Conservation (phyloP, 78 protist species). For the Tieghemostelium lacteum region DNA sequence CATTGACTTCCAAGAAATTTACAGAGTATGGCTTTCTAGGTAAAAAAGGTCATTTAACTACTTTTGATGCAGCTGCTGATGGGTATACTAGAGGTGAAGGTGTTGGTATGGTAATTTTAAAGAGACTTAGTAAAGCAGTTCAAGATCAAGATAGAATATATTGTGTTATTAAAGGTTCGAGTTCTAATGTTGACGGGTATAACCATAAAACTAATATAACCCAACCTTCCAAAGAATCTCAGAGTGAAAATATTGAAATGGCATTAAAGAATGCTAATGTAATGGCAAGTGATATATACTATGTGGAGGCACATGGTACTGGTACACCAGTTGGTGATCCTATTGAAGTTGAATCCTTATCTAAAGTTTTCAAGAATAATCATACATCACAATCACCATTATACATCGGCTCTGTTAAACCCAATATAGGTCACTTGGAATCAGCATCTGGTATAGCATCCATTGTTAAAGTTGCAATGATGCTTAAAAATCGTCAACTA, state of each 20-base stretch:
- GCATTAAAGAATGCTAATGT: constrained; percentile 43
- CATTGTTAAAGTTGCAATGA: neutral
- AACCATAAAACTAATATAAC: neutral
- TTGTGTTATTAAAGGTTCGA: neutral
- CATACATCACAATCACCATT: neutral
- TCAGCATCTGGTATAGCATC: constrained; percentile 47
- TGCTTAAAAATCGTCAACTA: constrained; percentile 33
- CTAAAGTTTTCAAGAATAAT: constrained; percentile 5
- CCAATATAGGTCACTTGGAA: constrained; percentile 54
- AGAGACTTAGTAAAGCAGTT: constrained; percentile 4
- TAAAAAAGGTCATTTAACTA: neutral
- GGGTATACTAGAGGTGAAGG: constrained; percentile 81
- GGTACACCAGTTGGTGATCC: constrained; percentile 82
- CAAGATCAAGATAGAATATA: constrained; percentile 36
- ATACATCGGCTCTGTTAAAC: constrained; percentile 27
- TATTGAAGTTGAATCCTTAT: constrained; percentile 43
- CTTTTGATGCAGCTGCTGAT: constrained; percentile 53
- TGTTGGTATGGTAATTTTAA: constrained; percentile 60
- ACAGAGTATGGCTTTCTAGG: constrained; percentile 51
- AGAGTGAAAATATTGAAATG: constrained; percentile 10
- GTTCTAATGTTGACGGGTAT: constrained; percentile 27
- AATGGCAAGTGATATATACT: neutral
- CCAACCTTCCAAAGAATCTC: constrained; percentile 16
- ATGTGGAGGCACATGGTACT: constrained; percentile 79
- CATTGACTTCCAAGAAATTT: neutral